phyloP scores from a whole-genome alignment of 2,329 filamentous ascomycete species.

The Calonectria hawksworthii region DNA sequence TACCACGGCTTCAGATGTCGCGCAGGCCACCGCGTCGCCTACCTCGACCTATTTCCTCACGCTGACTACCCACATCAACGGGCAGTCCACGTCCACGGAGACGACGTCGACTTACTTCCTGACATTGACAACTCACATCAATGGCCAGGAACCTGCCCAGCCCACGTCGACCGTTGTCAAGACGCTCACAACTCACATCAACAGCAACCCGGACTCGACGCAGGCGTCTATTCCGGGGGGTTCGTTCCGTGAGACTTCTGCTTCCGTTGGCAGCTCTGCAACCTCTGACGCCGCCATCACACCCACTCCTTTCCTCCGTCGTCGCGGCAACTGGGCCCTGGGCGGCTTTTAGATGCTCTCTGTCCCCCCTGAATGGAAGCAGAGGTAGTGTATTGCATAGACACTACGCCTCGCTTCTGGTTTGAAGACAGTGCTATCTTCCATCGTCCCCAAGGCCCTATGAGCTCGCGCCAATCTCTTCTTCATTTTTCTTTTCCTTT shows the following conservation, averaged over 20 bases:
- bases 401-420: not conserved
- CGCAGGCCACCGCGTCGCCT: not conserved
- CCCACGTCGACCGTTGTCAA: constrained; percentile 37
- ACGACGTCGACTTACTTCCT: constrained; percentile 8
- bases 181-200: constrained; percentile 36
- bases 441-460: constrained; percentile 8
- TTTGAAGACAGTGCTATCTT: not conserved
- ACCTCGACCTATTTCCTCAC: constrained; percentile 16
- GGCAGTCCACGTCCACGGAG: not conserved
- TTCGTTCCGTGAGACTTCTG: constrained; percentile 39
- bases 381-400: not conserved
- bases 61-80: constrained; percentile 17
- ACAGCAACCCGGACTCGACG: constrained; percentile 5
- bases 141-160: constrained; percentile 1
- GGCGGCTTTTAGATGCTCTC: constrained; percentile 34
- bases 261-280: constrained; percentile 22
- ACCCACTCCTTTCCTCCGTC: constrained; percentile 40
- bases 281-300: constrained; percentile 27
- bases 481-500: constrained; percentile 21
- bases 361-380: not conserved
- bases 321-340: constrained; percentile 43
- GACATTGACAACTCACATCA: constrained; percentile 21
- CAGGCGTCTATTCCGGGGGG: constrained; percentile 36
- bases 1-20: not conserved
- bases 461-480: constrained; percentile 15